Base-by-base conservation (phyloP, 2,329 filamentous ascomycete species). In the Cordyceps pruinosa region DNA sequence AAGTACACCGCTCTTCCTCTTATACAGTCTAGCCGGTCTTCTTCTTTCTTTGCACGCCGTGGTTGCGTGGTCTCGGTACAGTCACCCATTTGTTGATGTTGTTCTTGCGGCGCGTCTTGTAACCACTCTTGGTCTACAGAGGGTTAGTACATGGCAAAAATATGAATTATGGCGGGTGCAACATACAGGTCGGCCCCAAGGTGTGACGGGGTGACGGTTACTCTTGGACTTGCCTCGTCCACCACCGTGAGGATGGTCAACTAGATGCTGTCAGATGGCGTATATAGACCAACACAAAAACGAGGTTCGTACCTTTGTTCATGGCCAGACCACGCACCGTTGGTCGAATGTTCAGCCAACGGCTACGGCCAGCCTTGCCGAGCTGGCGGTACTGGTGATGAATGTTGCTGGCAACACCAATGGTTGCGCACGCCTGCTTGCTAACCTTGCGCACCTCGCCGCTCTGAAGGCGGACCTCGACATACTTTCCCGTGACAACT, bases 151-250 rank as follows among this genome's bases (percentile, higher is more conserved):
- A 26, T 23, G 15, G 5, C 23, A 13, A 19, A 19, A 2, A 23
- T 41, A 23, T 34, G 8, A 19, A 30, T 30, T 19, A 21, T 5
- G 15, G 8, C 15, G 19, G 23, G 15, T 4, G 9, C 39, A 63
- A 84, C 90, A 77, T 87, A 95, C 91, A 69, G 90, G 93, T 70
- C 85, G 87, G 71, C 95, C 94, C 94, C 95, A 99, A 59, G 94
- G 94, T 75, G 90, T 96, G 66, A 94, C 90, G 34, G 95, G 94
- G 70, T 96, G 82, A 60, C 92, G 85, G 70, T 97, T 96, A 84
- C 94, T 91, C 89, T 99, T 99, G 58, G 91, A 97, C 78, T 99
- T 99, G 78, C 94, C 94, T 81, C 95, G 85, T 75, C 94, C 94
- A 88, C 94, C 94, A 83, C 94, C 94, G 73, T 99, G 94, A 68